Evolutionary conservation across 2,329 filamentous ascomycete genomes (phyloP), one percentile per base, ranked within the genome.

Genomic region (Paraphaeosphaeria sporulosa): DNA sequence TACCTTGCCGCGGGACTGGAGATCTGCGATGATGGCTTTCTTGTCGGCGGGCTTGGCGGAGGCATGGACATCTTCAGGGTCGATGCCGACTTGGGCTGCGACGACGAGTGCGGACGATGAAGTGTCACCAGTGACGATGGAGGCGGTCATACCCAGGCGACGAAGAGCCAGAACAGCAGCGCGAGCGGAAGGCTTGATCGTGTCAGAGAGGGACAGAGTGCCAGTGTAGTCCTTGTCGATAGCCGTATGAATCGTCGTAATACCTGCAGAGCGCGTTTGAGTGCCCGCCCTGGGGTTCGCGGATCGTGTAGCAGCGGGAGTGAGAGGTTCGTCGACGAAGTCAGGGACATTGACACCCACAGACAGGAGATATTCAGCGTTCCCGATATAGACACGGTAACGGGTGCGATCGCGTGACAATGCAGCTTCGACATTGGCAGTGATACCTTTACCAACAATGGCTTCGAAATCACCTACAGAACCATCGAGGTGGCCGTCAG

Each of bases 51-150:
- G 95, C 4, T 91, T 93, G 50, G 94, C 91, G n/a, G 92, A 91
- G 13, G 95, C 93, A 73, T 90, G 90, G 40, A 98, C 92, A 64
- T 93, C 85, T 3, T 90, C 85, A 1, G 85, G 73, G 0, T 90
- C 81, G 60, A 99, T 97, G 55, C 93, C 93, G 21, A 98, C 92
- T 5, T 90, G 86, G 0, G 86, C 83, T 2, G 94, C 95, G 40
- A 98, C 93, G 15, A 93, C 90, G 0, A 93, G 79, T 0, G 95
- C 95, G 0, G 95, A 94, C 32, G 90, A 87, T 42, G 86, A 87
- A 70, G 96, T 93, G 79, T 99, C 95, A 60, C 95, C 95, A 0
- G 95, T 99, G 10, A 99, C 92, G 67, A 99, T 93, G 50, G 93
- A 93, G 12, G 92, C 92, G 69, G 90, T 90, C 78, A 98, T 90